Conservation (phyloP, 345 rosid species). For the Crucihimalaya himalaica region DNA sequence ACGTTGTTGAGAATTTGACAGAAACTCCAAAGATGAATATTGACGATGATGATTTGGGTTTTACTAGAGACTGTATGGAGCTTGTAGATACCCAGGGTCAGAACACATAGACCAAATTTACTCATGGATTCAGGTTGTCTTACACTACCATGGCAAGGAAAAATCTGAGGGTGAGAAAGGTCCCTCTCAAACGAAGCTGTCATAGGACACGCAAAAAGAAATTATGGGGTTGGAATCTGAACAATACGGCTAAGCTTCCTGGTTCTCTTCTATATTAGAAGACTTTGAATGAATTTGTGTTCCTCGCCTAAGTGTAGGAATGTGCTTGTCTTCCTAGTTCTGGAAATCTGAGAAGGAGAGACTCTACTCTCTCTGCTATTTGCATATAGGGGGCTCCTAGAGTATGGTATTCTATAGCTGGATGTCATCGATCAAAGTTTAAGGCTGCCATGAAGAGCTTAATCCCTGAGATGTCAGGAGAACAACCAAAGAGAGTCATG, state of each 20-base stretch:
- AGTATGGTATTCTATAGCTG: constrained; percentile 67
- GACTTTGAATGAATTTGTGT: constrained; percentile 44
- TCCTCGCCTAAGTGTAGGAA: constrained; percentile 68
- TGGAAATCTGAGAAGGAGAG: constrained; percentile 75
- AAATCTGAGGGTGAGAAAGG: too few species aligned
- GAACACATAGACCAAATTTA: too few species aligned
- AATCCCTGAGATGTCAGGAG: constrained; percentile 34
- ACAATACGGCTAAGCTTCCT: constrained; percentile 57
- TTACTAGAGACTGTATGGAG: too few species aligned
- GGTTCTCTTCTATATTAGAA: constrained; percentile 71
- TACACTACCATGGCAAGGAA: too few species aligned
- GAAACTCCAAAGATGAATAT: too few species aligned
- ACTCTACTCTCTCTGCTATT: constrained; percentile 58
- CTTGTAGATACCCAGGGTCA: too few species aligned
- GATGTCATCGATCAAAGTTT: constrained; percentile 46
- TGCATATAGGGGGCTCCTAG: constrained; percentile 72
- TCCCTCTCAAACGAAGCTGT: too few species aligned
- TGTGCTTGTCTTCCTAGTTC: constrained; percentile 60
- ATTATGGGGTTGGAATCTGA: constrained; percentile 90
- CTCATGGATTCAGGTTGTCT: too few species aligned
- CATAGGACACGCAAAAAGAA: too few species aligned
- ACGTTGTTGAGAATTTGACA: too few species aligned
- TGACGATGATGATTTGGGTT: too few species aligned
- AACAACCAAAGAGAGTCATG: constrained; percentile 38
- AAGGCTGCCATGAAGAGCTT: constrained; percentile 44